Base-by-base conservation (phyloP, 192 early-diverging fungal species). In the Mortierella claussenii region DNA sequence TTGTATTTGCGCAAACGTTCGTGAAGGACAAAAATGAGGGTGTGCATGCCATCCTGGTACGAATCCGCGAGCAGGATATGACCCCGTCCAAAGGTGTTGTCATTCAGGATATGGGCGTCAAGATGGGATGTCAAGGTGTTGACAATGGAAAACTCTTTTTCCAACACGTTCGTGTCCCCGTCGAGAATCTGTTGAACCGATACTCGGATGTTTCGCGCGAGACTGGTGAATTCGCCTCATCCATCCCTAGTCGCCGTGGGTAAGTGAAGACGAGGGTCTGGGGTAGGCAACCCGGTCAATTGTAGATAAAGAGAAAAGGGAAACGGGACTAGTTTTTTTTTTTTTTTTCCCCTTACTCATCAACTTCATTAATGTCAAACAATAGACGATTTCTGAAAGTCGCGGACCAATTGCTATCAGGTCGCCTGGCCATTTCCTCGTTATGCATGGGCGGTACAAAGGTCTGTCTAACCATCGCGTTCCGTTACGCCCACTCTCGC, bases 1-100 rank as follows among this genome's bases (percentile, higher is more conserved):
- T 89, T 57, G 92, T 93, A 7, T 93, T 93, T 82, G 92, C 92
- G 11, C 92, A 93, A 69, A 88, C 88, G 15, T 81, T 79, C 50
- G 85, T 93, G 28, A 62, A 76, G 51, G 90, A 89, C 59, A 87
- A 86, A 65, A 65, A 76, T 26, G 92, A 93, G 64, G 92, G 92
- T 42, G 86, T 93, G 51, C 87, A 93, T 60, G 89, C 87, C 7
- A 88, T 91, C 57, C 63, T 90, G 37, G 90, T 92, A 44, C 85
- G 90, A 37, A 91, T 93, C 68, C 88, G 92, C 61, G 82, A 90
- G 62, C 88, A 90, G 40, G 80, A 92, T 54, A 81, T 90, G 79
- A 84, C 80, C 18, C 81, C 87, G 28, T 85, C 82, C 61, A 69
- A 83, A 50, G 90, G 90, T 8, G 92, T 93, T 31, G 70, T 80